phyloP scores from a whole-genome alignment of 192 early-diverging fungal genomes.

The Rhizoclosmatium globosum region DNA sequence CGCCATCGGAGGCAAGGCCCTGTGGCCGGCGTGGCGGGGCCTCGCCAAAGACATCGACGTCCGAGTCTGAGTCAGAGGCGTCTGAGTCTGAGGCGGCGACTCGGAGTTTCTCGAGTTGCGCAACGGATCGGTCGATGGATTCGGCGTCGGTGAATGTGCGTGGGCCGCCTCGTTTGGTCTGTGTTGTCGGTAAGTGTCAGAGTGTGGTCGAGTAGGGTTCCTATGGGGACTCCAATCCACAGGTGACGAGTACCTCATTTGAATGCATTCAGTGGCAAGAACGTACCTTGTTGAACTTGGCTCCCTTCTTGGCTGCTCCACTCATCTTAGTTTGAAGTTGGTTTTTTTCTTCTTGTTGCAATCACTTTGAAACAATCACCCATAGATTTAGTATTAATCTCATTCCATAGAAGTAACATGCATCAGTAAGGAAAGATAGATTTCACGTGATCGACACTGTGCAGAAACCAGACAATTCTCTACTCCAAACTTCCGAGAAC shows the following conservation, averaged over 20 bases:
- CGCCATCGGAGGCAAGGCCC: not conserved
- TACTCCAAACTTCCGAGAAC: too few species aligned
- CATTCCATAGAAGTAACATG: too few species aligned
- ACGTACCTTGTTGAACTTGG: constrained; percentile 33
- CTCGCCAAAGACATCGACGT: constrained; percentile 6
- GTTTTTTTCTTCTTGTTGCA: not conserved
- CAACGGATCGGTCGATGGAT: not conserved
- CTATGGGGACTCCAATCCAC: not conserved
- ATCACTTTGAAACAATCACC: too few species aligned
- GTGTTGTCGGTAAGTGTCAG: not conserved
- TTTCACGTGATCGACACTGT: too few species aligned
- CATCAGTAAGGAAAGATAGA: too few species aligned
- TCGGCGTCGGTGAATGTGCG: constrained; percentile 20
- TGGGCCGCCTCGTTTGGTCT: constrained; percentile 33
- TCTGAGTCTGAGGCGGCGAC: not conserved
- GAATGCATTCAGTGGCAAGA: not conserved
- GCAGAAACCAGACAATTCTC: too few species aligned
- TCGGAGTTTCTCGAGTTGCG: constrained; percentile 1
- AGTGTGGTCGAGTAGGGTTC: not conserved
- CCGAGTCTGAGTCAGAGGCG: not conserved
- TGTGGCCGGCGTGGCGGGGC: not conserved
- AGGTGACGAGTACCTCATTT: too few species aligned
- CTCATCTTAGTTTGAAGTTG: not conserved
- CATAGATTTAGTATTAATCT: too few species aligned
- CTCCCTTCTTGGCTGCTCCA: not conserved